Evolutionary conservation across 805 yeast genomes (phyloP), one percentile per base, ranked within the genome.

Genomic region (Cyberlindnera subsufficiens): DNA sequence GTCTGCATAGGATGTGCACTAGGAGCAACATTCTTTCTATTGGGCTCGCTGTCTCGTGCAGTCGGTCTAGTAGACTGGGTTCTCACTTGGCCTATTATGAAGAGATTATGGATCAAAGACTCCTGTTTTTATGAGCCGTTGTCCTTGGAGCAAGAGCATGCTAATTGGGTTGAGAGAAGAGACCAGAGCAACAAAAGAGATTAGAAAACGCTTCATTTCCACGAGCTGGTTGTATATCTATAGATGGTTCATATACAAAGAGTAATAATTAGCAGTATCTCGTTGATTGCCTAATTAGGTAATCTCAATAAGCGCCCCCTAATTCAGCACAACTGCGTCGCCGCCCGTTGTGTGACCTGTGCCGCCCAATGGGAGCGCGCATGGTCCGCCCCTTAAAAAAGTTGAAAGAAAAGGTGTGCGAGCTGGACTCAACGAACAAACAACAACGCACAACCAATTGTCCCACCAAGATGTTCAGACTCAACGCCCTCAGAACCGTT

Each of bases 11-110:
- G 99, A 0, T 52, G 67, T 0, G 53, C 74, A 0, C 54, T 79
- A 8, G 96, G 93, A 0, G 51, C 76, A 6, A 46, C 60, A 0
- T 88, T 82, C 66, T 85, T 77, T 54, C 46, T 72, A 4, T 58
- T 71, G 1, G 73, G 76, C 4, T 66, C 77, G 0, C 44, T 82
- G 6, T 63, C 77, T 5, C 71, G 96, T 48, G 86, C 80, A 42
- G 51, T 76, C 15, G 96, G 96, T 0, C 42, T 88, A 1, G 67
- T 84, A 6, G 78, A 78, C 44, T 77, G 84, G 82, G 61, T 82
- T 6, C 66, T 89, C 27, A 61, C 63, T 31, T 75, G 83, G 76
- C 71, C 67, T n/a, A 57, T 86, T 5, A 70, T 77, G 9, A 67
- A 72, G 35, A 56, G 53, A 34, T 71, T 80, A 42, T 68, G 69